Evolutionary conservation across 495 filamentous ascomycete genomes (phyloP).

Genomic region (Apodospora peruviana): DNA sequence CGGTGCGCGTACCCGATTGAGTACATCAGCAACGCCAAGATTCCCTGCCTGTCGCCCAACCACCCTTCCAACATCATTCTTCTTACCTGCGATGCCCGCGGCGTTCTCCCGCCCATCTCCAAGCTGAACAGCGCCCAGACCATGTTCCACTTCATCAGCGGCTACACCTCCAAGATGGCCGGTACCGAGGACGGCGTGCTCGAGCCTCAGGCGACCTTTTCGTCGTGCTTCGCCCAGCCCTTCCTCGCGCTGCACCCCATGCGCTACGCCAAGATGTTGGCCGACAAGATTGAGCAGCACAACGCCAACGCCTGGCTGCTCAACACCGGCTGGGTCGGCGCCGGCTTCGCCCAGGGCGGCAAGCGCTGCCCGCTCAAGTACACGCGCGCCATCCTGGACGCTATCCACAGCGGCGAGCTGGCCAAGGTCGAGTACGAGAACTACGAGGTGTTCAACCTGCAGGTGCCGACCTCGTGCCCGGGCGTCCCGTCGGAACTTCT

Average conservation of each 20-base stretch:
- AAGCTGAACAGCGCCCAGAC: slow-evolving; percentile 94
- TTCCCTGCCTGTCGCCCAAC: slow-evolving; percentile 79
- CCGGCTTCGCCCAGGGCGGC: slow-evolving; percentile 87
- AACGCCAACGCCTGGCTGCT: slow-evolving; percentile 96
- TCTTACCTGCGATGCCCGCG: slow-evolving; percentile 94
- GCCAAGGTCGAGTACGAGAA: slow-evolving; percentile 87
- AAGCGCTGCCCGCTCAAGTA: slow-evolving; percentile 99
- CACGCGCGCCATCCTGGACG: slow-evolving; percentile 95
- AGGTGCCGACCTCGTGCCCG: slow-evolving; percentile 79
- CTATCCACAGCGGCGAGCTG: slow-evolving; percentile 94
- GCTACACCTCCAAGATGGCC: slow-evolving; percentile 99
- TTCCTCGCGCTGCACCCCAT: slow-evolving; percentile 99
- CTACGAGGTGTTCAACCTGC: slow-evolving; percentile 95
- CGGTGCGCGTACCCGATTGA: slow-evolving; percentile 98
- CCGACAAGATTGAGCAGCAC: slow-evolving; percentile 94
- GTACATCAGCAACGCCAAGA: slow-evolving; percentile 97
- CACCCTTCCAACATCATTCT: slow-evolving; percentile 98
- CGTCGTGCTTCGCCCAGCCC: slow-evolving; percentile 97
- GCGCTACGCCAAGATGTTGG: slow-evolving; percentile 97
- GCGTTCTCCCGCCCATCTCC: slow-evolving; percentile 95
- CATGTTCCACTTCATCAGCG: slow-evolving; percentile 99
- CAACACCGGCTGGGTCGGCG: slow-evolving; percentile 99
- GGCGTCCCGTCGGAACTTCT: slow-evolving; percentile 86
- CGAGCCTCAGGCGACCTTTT: slow-evolving; percentile 98
- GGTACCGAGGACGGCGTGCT: slow-evolving; percentile 95